Percentiles rank a stretch among this genome's conserved stretches.
phyloP scores from a whole-genome alignment of 1,284 basidiomycete species.

The Papiliotrema flavescens region DNA sequence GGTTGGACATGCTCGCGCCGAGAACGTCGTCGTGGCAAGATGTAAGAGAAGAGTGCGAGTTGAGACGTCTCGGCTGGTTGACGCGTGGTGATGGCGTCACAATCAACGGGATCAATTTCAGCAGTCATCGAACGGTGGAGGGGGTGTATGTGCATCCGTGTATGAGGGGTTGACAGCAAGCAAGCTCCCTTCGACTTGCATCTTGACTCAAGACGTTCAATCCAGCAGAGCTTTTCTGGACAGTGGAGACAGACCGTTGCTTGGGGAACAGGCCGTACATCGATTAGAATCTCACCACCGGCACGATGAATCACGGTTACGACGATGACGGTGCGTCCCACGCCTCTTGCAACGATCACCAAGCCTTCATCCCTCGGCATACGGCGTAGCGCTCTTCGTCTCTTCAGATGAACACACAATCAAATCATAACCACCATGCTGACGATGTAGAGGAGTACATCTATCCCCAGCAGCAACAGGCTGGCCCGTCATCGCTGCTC shows the following conservation, averaged over 20 bases:
- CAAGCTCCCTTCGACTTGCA: too few relatives aligned
- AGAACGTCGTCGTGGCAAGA: not conserved
- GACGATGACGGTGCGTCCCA: constrained; percentile 39
- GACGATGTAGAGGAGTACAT: constrained; percentile 13
- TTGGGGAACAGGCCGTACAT: too few relatives aligned
- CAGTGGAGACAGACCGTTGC: too few relatives aligned
- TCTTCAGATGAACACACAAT: too few relatives aligned
- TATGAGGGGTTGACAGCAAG: too few relatives aligned
- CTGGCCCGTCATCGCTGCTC: constrained; percentile 26
- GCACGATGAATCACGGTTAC: constrained; percentile 47
- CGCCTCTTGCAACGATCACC: not conserved
- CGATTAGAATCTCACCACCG: not conserved
- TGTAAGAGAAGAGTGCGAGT: not conserved
- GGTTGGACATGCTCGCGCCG: constrained; percentile 3
- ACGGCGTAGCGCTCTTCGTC: too few relatives aligned
- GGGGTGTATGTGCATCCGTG: too few relatives aligned
- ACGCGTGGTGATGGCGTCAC: not conserved
- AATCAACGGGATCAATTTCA: not conserved
- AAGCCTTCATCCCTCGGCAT: too few relatives aligned
- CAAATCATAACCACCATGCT: not conserved
- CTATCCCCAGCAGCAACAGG: constrained; percentile 4
- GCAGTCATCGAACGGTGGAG: too few relatives aligned
- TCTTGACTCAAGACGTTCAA: too few relatives aligned
- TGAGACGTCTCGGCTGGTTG: not conserved
- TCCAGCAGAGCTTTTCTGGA: too few relatives aligned